These are phyloP conservation scores for Naganishia vaughanmartiniae DNA, from an alignment of 768 basidiomycete species.

Conservation along the genomic window DNA sequence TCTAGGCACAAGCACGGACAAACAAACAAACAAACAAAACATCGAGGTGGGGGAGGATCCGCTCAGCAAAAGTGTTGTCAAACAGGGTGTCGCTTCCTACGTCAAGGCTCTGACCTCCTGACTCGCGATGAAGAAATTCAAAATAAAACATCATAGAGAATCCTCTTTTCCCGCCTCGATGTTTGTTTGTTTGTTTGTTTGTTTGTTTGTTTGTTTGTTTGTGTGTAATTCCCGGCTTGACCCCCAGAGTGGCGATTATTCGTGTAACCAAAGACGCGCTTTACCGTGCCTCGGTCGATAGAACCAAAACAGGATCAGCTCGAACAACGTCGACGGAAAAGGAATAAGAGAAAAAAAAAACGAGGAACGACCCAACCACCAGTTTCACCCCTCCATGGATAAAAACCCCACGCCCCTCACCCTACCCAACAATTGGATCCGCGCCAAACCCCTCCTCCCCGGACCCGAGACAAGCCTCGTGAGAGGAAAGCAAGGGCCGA, in stretches of 20 bases:
- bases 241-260: background rate
- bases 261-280: background rate
- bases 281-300: background rate
- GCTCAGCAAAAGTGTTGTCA: slow-evolving; percentile 25
- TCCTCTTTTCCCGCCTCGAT: slow-evolving; percentile 2
- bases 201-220: background rate
- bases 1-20: background rate
- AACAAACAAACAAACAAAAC: slow-evolving; percentile 11
- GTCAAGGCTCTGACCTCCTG: slow-evolving; percentile 5
- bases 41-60: slow-evolving; percentile 15
- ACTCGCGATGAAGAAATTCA: slow-evolving; percentile 34
- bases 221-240: too few relatives aligned
- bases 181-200: background rate
- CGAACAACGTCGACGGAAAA: slow-evolving; percentile 9
- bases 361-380: slow-evolving; percentile 2
- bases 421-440: background rate
- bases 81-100: slow-evolving; percentile 26
- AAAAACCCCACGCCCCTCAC: too few relatives aligned
- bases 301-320: slow-evolving; percentile 17
- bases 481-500: too few relatives aligned
- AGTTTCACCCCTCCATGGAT: background rate
- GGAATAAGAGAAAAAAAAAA: background rate
- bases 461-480: background rate
- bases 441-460: background rate
- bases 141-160: slow-evolving; percentile 25